Base-by-base conservation (phyloP, 306 rosid genomes). In the Cicer judaicum region DNA sequence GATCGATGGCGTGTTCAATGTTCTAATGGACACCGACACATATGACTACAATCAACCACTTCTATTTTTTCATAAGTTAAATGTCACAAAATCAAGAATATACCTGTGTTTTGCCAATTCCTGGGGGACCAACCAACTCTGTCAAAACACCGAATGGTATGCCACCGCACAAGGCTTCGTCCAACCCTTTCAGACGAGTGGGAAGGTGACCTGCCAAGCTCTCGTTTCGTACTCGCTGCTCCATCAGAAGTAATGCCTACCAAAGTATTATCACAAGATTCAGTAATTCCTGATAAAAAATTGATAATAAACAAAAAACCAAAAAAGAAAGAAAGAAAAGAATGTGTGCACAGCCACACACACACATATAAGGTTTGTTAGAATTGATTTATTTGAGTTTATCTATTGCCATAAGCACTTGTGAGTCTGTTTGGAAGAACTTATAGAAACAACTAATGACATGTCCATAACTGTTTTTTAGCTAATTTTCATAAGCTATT, bases 61-160 rank as follows among this genome's bases (percentile, higher is more conserved):
- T 29, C 5, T 29, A 29, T 29, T 29, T 29, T 29, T 29, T 29
- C 36, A 4, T 4, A 29, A 29, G 36, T 29, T 29, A 62, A 73
- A 49, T 47, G 69, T 16, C 42, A 19, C 43, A 59, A 66, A 71
- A 15, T 44, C 53, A 54, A 41, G 9, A 76, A 42, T 12, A 63
- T 71, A 87, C 97, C 84, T 94, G 97, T 24, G 98, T 94, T 85
- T 94, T 91, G 41, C 96, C 98, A 61, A 91, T 87, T 76, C 97
- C 97, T 41, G 98, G 90, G 14, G 98, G 97, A 78, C 97, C 98
- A 80, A 94, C 98, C 68, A 91, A 91, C 88, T 94, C 98, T 0
- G 98, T 94, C 79, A 94, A 69, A 79, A 88, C 94, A 79, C 97
- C 97, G 61, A 91, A 91, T 0, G 98, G 98, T 54, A 91, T 69